Evolutionary conservation across 2,329 filamentous ascomycete species (phyloP).

Genomic region (Aspergillus neotritici): DNA sequence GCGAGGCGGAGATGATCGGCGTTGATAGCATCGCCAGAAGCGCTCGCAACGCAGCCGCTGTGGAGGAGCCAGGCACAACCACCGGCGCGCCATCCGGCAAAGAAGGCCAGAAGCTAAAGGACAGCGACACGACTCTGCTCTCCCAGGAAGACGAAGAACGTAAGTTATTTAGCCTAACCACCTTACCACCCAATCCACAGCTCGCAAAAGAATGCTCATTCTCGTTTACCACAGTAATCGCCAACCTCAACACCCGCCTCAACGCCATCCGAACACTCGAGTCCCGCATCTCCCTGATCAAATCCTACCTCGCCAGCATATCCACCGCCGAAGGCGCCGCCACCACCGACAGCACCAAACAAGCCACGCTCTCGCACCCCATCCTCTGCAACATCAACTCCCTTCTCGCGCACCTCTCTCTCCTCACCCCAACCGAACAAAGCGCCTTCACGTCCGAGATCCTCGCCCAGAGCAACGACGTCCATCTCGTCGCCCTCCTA

Average conservation of each 20-base stretch:
- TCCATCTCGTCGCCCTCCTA: conserved; percentile 70
- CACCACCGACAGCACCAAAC: conserved; percentile 47
- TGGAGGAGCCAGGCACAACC: conserved; percentile 28
- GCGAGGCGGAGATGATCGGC: conserved; percentile 95
- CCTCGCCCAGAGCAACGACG: conserved; percentile 74
- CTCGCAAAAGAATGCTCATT: conserved; percentile 11
- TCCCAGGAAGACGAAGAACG: conserved; percentile 60
- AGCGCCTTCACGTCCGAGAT: conserved; percentile 64
- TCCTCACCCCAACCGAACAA: conserved; percentile 67
- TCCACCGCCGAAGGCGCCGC: conserved; percentile 50
- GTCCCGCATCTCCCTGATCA: conserved; percentile 65
- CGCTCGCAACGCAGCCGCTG: conserved; percentile 70
- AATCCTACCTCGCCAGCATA: conserved; percentile 69
- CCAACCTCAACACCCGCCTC: conserved; percentile 72
- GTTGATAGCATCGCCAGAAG: conserved; percentile 88
- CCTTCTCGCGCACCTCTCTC: conserved; percentile 73
- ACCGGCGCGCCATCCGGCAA: conserved; percentile 8
- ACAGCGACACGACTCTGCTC: conserved; percentile 28
- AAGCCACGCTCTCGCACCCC: conserved; percentile 59
- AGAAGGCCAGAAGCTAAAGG: conserved; percentile 24
- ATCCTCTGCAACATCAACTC: conserved; percentile 85
- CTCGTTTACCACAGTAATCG: conserved; percentile 41
- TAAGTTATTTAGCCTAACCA: conserved; percentile 31
- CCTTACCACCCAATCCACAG: neutral
- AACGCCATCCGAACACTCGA: conserved; percentile 95